Conservation (phyloP, 371 early-diverging fungal species). For the Enteropsectra breve region DNA sequence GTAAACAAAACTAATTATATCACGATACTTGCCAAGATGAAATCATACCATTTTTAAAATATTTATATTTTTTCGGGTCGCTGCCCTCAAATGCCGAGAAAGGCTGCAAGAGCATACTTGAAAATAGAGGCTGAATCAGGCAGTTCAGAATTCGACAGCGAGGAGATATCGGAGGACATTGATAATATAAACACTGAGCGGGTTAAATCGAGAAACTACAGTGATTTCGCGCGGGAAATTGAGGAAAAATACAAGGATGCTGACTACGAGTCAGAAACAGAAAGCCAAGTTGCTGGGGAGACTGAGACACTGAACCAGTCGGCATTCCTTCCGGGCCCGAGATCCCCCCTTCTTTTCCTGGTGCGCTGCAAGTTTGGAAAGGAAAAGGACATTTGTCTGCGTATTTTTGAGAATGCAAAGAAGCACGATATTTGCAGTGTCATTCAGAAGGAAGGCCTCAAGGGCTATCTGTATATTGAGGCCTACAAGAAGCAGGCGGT, state of each 20-base stretch:
- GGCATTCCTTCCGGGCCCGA: constrained; percentile 47
- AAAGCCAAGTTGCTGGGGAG: background rate
- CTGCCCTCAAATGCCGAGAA: too few species aligned
- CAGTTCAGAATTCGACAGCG: constrained; percentile 8
- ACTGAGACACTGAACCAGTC: constrained; percentile 36
- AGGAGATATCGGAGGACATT: constrained; percentile 26
- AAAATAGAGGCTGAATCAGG: constrained; percentile 55
- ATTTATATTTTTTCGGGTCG: too few species aligned
- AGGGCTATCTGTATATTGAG: constrained; percentile 90
- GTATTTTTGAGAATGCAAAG: constrained; percentile 27
- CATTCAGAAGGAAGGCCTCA: constrained; percentile 73
- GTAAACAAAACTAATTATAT: too few species aligned
- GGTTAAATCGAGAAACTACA: constrained; percentile 22
- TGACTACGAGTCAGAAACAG: constrained; percentile 38
- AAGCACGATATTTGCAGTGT: constrained; percentile 53
- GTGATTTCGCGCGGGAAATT: constrained; percentile 43
- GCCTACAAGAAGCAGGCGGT: constrained; percentile 74
- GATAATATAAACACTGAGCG: constrained; percentile 28
- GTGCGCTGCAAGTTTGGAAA: constrained; percentile 48
- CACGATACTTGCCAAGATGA: too few species aligned
- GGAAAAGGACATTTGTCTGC: constrained; percentile 48
- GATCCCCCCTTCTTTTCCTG: constrained; percentile 57
- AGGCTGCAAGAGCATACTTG: too few species aligned
- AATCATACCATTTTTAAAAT: too few species aligned
- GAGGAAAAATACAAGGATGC: constrained; percentile 51